phyloP scores from a whole-genome alignment of 1,139 yeast genomes.

The Insectozyma bohioensis region DNA sequence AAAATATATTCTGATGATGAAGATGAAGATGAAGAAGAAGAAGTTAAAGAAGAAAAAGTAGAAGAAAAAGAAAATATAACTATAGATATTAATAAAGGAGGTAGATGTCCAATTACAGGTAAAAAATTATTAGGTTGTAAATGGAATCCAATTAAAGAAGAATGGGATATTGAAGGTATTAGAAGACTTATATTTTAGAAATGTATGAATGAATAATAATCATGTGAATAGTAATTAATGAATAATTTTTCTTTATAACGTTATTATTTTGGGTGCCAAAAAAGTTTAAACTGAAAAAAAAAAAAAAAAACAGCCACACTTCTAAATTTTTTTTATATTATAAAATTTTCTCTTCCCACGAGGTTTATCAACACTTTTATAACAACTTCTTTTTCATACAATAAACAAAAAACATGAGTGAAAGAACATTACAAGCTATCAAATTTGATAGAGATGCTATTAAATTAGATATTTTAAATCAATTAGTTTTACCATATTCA shows the following conservation, averaged over 20 bases:
- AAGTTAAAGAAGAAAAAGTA: constrained; percentile 15
- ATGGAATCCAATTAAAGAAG: constrained; percentile 55
- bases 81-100: constrained; percentile 48
- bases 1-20: constrained; percentile 11
- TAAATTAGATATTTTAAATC: constrained; percentile 70
- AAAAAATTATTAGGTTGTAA: constrained; percentile 69
- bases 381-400: no score
- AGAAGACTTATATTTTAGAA: constrained; percentile 60
- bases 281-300: no score
- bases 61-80: no score
- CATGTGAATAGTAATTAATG: no score
- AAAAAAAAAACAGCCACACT: no score
- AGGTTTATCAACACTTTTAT: no score
- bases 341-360: no score
- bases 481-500: constrained; percentile 76
- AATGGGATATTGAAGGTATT: constrained; percentile 77
- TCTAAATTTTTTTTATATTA: no score
- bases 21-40: constrained; percentile 20
- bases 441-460: constrained; percentile 52
- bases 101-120: constrained; percentile 86
- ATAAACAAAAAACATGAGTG: constrained; percentile 1
- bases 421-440: constrained; percentile 60
- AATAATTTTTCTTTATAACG: no score
- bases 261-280: no score
- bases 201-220: no score